Conservation (phyloP, 2,329 filamentous ascomycete genomes). For the Fusarium nematophilum region DNA sequence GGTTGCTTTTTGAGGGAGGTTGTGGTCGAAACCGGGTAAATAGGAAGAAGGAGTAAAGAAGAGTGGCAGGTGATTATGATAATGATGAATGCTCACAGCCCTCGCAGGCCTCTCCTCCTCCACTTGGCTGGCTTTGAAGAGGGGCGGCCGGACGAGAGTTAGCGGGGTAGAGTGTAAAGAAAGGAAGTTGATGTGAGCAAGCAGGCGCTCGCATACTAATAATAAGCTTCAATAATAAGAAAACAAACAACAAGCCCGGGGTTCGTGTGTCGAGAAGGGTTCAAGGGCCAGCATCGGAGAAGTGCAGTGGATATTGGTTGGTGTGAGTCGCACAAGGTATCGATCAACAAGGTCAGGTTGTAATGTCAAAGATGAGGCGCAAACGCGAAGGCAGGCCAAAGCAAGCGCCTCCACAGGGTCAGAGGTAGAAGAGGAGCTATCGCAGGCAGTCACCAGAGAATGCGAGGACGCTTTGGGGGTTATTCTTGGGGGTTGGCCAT, state of each 20-base stretch:
- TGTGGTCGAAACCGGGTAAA: not conserved
- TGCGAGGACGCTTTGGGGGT: too few relatives aligned
- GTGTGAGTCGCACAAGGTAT: constrained; percentile 18
- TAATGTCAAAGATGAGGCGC: not conserved
- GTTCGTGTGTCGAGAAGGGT: not conserved
- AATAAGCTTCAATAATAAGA: constrained; percentile 18
- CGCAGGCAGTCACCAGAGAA: too few relatives aligned
- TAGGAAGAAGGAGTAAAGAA: not conserved
- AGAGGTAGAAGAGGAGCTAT: too few relatives aligned
- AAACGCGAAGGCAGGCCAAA: too few relatives aligned
- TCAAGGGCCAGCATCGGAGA: constrained; percentile 17
- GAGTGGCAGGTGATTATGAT: constrained; percentile 3
- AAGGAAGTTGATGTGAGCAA: not conserved
- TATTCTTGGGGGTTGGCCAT: too few relatives aligned
- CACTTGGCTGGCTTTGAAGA: not conserved
- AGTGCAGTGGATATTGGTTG: constrained; percentile 14
- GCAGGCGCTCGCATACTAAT: not conserved
- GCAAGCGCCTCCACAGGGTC: too few relatives aligned
- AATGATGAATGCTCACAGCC: not conserved
- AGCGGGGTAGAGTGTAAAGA: constrained; percentile 15
- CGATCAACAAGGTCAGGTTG: constrained; percentile 20
- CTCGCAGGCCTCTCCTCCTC: not conserved
- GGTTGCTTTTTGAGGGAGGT: not conserved
- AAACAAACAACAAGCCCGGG: constrained; percentile 14
- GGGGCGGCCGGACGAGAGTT: constrained; percentile 9